Conservation (phyloP, 495 filamentous ascomycete genomes). For the Neurospora cerealis region DNA sequence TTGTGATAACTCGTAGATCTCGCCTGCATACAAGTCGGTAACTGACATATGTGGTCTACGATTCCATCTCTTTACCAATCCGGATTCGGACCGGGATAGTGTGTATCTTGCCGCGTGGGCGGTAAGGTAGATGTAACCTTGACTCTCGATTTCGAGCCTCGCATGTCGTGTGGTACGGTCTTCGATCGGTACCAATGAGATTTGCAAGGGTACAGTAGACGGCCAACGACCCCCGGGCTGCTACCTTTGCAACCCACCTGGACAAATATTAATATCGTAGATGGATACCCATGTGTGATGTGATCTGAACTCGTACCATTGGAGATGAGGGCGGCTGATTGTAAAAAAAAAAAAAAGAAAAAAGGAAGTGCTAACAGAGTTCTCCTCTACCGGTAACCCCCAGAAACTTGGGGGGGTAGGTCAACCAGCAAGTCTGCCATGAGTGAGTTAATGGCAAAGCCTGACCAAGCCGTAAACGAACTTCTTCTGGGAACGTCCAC, state of each 20-base stretch:
- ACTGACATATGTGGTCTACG: neutral
- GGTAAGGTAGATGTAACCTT: neutral
- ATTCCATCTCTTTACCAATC: neutral
- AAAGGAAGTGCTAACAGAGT: neutral
- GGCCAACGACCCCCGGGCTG: neutral
- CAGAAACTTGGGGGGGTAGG: neutral
- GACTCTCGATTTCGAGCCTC: neutral
- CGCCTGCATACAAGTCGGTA: neutral
- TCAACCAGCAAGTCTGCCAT: neutral
- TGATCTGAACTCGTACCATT: neutral
- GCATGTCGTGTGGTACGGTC: neutral
- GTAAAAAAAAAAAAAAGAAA: neutral
- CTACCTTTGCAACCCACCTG: neutral
- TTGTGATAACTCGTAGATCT: neutral
- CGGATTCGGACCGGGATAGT: neutral
- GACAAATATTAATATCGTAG: neutral
- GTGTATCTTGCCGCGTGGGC: neutral
- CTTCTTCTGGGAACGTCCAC: neutral
- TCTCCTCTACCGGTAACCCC: neutral
- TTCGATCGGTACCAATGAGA: neutral
- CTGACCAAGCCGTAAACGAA: neutral
- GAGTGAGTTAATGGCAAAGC: neutral
- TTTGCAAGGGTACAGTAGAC: neutral
- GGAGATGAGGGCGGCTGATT: neutral
- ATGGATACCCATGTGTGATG: neutral